phyloP scores from a whole-genome alignment of 345 rosid species.

The Populus euphratica region DNA sequence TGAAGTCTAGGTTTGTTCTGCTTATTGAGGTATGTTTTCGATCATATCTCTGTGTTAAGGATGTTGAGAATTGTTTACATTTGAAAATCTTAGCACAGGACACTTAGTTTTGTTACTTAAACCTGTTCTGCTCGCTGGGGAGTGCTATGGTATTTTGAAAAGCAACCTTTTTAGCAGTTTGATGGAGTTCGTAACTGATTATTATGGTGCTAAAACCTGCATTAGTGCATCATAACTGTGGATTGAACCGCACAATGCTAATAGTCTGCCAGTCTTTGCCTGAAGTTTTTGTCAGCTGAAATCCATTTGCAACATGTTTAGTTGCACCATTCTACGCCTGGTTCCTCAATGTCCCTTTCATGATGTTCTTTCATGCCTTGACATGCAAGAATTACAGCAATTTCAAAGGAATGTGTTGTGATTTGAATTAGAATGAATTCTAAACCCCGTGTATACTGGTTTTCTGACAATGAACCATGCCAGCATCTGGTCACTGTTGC shows the following conservation, averaged over 20 bases:
- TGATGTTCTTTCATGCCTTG: not conserved
- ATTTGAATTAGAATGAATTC: not conserved
- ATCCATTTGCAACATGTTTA: not conserved
- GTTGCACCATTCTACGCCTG: not conserved
- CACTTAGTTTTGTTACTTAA: not conserved
- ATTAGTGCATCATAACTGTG: not conserved
- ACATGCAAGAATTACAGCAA: not conserved
- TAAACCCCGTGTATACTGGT: not conserved
- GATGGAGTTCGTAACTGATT: not conserved
- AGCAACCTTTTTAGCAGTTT: not conserved
- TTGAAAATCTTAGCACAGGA: not conserved
- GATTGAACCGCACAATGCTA: not conserved
- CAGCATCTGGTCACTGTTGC: not conserved
- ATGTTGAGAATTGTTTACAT: not conserved
- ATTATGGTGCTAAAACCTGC: not conserved
- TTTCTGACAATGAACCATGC: not conserved
- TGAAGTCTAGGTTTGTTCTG: slow-evolving; percentile 91
- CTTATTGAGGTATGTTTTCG: slow-evolving; percentile 68
- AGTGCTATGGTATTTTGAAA: not conserved
- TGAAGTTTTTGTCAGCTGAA: not conserved
- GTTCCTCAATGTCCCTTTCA: not conserved
- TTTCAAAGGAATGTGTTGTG: not conserved
- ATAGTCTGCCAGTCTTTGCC: not conserved
- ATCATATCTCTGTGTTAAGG: not conserved
- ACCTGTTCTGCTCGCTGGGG: not conserved